Conservation (phyloP, 306 rosid species). For the Cucumis sativus region DNA sequence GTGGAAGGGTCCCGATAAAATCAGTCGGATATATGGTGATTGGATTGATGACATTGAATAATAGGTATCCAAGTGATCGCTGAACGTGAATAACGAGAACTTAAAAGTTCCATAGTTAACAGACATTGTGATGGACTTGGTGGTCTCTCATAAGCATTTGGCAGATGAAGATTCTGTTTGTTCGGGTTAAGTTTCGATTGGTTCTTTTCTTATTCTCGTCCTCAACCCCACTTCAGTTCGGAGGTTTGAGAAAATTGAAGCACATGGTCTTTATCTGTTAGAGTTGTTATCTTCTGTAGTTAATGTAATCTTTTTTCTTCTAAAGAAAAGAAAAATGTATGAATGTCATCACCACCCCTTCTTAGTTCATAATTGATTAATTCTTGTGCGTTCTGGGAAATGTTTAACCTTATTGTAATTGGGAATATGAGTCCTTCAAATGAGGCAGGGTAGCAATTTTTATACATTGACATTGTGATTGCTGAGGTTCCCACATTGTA, state of each 20-base stretch:
- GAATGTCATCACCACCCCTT: too few relatives aligned
- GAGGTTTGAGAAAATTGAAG: neutral
- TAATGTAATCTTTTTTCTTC: neutral
- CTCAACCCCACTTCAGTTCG: neutral
- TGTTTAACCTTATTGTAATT: neutral
- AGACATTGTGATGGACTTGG: neutral
- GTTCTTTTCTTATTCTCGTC: neutral
- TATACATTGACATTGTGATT: neutral
- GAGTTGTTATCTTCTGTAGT: conserved; percentile 1
- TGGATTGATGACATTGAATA: conserved; percentile 94
- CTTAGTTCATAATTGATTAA: neutral
- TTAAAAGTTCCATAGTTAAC: conserved; percentile 1
- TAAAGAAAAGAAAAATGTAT: neutral
- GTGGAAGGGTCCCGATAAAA: conserved; percentile 99
- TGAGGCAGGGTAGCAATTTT: conserved; percentile 1
- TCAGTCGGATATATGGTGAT: conserved; percentile 96
- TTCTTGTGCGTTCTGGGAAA: neutral
- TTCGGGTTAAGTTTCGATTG: conserved; percentile 16
- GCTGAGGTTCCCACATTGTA: neutral
- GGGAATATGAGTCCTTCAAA: neutral
- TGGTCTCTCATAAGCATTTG: neutral
- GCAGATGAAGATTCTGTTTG: conserved; percentile 14
- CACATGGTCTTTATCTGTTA: neutral
- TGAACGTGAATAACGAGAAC: conserved; percentile 6
- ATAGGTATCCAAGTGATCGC: neutral